A percentile compares a stretch with the other conserved stretches of the same genome.
Evolutionary conservation across 352 stramenopile species (phyloP).

Genomic region (Peronospora farinosa): DNA sequence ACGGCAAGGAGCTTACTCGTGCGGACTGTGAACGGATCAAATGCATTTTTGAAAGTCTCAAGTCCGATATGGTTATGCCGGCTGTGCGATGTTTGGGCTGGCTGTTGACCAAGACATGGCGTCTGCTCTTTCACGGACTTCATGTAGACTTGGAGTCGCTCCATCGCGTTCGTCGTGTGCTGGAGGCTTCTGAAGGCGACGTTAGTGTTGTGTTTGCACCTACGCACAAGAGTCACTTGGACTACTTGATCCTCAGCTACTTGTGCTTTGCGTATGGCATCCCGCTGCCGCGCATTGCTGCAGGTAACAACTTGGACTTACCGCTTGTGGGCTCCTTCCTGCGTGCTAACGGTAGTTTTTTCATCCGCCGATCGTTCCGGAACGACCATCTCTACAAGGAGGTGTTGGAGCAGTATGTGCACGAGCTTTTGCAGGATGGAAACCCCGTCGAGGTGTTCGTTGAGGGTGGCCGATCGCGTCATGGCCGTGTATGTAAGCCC

Average conservation of each 20-base stretch:
- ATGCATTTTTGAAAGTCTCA: constrained; percentile 56
- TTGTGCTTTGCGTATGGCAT: constrained; percentile 86
- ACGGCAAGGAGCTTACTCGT: constrained; percentile 11
- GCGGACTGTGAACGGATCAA: constrained; percentile 32
- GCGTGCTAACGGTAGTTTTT: constrained; percentile 83
- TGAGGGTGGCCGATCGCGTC: constrained; percentile 77
- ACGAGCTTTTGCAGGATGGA: constrained; percentile 71
- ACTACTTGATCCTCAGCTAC: constrained; percentile 89
- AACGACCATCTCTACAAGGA: constrained; percentile 76
- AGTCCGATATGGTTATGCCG: constrained; percentile 73
- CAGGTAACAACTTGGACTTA: constrained; percentile 85
- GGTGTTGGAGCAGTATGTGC: constrained; percentile 80
- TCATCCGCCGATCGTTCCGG: constrained; percentile 80
- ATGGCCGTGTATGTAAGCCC: constrained; percentile 70
- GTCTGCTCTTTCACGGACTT: constrained; percentile 61
- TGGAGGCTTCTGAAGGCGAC: constrained; percentile 43
- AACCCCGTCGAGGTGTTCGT: constrained; percentile 87
- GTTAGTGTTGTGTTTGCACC: constrained; percentile 79
- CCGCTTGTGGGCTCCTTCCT: constrained; percentile 76
- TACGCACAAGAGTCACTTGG: constrained; percentile 86
- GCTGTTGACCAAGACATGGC: constrained; percentile 76
- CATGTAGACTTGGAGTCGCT: constrained; percentile 67
- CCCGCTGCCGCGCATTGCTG: constrained; percentile 74
- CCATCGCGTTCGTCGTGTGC: constrained; percentile 42
- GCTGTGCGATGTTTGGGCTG: constrained; percentile 69